A percentile compares a stretch with the other conserved stretches of the same genome.
phyloP scores from a whole-genome alignment of 148 eudicot species.

The Pouteria glomerata region DNA sequence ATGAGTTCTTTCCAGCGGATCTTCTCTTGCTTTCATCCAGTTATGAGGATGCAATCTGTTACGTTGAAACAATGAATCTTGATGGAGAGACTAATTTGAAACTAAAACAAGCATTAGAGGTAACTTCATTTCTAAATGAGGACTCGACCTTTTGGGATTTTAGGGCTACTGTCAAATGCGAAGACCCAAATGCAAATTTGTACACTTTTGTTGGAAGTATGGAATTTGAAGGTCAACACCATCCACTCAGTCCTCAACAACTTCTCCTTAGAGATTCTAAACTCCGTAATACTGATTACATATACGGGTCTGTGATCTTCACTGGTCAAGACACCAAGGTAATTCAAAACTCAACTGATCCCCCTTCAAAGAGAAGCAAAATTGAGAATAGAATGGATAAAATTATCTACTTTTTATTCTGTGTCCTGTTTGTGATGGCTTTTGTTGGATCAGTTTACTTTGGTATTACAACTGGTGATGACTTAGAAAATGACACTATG shows the following conservation, averaged over 20 bases:
- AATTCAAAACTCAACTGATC: slow-evolving; percentile 82
- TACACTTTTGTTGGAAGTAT: slow-evolving; percentile 79
- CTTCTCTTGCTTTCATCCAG: slow-evolving; percentile 83
- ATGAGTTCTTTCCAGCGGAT: slow-evolving; percentile 94
- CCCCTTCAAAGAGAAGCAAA: slow-evolving; percentile 94
- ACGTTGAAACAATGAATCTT: slow-evolving; percentile 97
- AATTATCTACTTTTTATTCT: slow-evolving; percentile 70
- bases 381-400: slow-evolving; percentile 88
- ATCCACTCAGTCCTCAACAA: slow-evolving; percentile 77
- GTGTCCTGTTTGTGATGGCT: slow-evolving; percentile 50
- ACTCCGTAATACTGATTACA: slow-evolving; percentile 76
- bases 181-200: slow-evolving; percentile 93
- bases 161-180: slow-evolving; percentile 69
- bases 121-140: slow-evolving; percentile 54
- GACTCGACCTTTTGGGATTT: slow-evolving; percentile 53
- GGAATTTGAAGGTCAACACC: slow-evolving; percentile 60
- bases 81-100: slow-evolving; percentile 97
- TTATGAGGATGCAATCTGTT: slow-evolving; percentile 81
- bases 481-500: slow-evolving; percentile 43
- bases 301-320: slow-evolving; percentile 84
- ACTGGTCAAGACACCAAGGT: slow-evolving; percentile 95
- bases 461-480: slow-evolving; percentile 59
- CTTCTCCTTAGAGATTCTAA: slow-evolving; percentile 86
- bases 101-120: slow-evolving; percentile 78
- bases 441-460: slow-evolving; percentile 72